Evolutionary conservation across 805 yeast species (phyloP), one percentile per base, ranked within the genome.

Genomic region (Jamesozyma gamospora): DNA sequence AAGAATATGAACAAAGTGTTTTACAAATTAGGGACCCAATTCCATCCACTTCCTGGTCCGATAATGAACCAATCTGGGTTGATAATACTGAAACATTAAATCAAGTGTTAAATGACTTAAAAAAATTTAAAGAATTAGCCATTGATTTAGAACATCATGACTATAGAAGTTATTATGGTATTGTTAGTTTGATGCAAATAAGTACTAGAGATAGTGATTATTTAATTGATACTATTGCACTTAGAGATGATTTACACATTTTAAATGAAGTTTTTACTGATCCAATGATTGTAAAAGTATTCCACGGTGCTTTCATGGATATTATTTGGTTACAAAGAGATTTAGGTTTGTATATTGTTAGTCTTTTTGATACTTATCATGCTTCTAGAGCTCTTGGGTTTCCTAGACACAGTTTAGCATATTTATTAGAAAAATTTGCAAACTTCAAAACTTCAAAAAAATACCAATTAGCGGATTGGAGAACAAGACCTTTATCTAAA

Each of bases 221-320:
- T 76, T 64, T 92, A 9, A 69, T 92, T 4, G 99, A 92, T 57
- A 85, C 97, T 0, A 63, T 92, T 26, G 75, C 77, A 1, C 68
- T 92, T 28, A 67, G 96, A 41, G 84, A 82, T 30, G 83, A 84
- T 43, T 64, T 92, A 36, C 65, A 70, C 35, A 60, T 61, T 1
- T 64, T 92, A 41, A 92, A 92, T 62, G 67, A 64, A 33, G 74
- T 90, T 1, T 86, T 90, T 47, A 72, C 96, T 2, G 67, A 92
- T 60, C 96, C 97, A 0, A 49, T 63, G 4, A 78, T 90, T 26
- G 66, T 85, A 24, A 92, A 92, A 56, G 94, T 92, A 1, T 77
- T 92, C 48, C 99, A 92, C 59, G 99, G 99, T 44, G 95, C 98
- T 0, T 79, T 76, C 50, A 87, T 86, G 95, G 99, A 92, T 67